A percentile compares a stretch with the other conserved stretches of the same genome.
Conservation (phyloP, 202 grass and related monocot species). For the Carex arenaria region DNA sequence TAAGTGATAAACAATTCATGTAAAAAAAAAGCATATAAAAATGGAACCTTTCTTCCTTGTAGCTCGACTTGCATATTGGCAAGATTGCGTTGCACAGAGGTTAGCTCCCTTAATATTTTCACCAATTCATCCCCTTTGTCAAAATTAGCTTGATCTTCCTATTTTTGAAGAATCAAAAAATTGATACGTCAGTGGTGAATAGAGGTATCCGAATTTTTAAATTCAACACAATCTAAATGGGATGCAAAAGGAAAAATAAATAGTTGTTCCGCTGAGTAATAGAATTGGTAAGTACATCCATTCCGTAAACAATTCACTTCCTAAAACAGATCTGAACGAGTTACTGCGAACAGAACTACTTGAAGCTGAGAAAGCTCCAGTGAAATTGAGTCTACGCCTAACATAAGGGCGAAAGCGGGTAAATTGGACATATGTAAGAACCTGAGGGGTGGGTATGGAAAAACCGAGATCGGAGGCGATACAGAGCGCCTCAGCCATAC, state of each 20-base stretch:
- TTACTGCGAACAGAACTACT: neutral
- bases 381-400: neutral
- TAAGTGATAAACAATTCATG: neutral
- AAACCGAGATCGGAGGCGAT: constrained; percentile 93
- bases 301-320: neutral
- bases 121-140: constrained; percentile 92
- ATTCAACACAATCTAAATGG: neutral
- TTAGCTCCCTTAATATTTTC: constrained; percentile 84
- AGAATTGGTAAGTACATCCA: neutral
- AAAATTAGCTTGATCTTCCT: constrained; percentile 67
- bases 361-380: neutral
- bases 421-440: constrained; percentile 13
- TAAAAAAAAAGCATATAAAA: neutral
- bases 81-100: constrained; percentile 77
- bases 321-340: neutral
- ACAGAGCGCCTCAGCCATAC: constrained; percentile 83
- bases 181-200: neutral
- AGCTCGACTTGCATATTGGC: constrained; percentile 96
- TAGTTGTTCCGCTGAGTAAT: neutral
- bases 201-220: neutral
- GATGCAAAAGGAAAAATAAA: neutral
- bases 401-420: neutral
- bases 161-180: neutral
- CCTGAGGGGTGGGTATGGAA: constrained; percentile 56
- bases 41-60: constrained; percentile 86